Base-by-base conservation (phyloP, 331 rosid species). In the Pyrus hybrid region DNA sequence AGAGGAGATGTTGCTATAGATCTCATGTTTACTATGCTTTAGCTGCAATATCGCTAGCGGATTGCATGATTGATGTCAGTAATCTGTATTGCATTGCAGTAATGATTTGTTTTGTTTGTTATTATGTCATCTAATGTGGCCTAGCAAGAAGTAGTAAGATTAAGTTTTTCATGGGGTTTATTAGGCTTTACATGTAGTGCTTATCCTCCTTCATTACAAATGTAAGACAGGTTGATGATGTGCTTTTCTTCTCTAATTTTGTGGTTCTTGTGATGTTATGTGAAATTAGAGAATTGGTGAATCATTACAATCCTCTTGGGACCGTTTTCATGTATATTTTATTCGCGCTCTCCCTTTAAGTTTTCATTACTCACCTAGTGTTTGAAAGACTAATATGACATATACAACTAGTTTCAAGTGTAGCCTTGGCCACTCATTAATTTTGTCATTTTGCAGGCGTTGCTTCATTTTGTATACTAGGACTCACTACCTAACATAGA, bases 391-490 rank as follows among this genome's bases (percentile, higher is more conserved):
- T 26, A 60, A 23, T 60, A 22, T 1, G 4, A 22, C 5, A 21
- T 20, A 62, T 13, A 13, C 11, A 62, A 62, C 11, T 71, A 30
- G 21, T 32, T 71, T 71, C 43, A 35, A 73, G 68, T 23, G 33
- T 67, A 79, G 70, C 68, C 79, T 74, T 13, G 30, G 13, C 67
- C 77, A 54, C 32, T 33, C 64, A 14, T 49, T 45, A 18, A n/a
- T 56, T 28, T 56, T 63, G 75, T 71, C 66, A 25, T 65, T 79
- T 22, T 90, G 80, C 86, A 93, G 97, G 94, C 91, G 25, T 81
- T 90, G 74, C 97, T 90, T 79, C 90, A 93, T 87, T 86, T 84
- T 80, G 87, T 90, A 28, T 93, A 93, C 79, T 90, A 93, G 96
- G 97, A 93, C 74, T 77, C 87, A 3, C 82, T 93, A 67, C 94